A percentile compares a stretch with the other conserved stretches of the same genome.
These are phyloP conservation scores for Gleditsia sinensis DNA, from an alignment of 306 rosid genomes.

Conservation along the genomic window DNA sequence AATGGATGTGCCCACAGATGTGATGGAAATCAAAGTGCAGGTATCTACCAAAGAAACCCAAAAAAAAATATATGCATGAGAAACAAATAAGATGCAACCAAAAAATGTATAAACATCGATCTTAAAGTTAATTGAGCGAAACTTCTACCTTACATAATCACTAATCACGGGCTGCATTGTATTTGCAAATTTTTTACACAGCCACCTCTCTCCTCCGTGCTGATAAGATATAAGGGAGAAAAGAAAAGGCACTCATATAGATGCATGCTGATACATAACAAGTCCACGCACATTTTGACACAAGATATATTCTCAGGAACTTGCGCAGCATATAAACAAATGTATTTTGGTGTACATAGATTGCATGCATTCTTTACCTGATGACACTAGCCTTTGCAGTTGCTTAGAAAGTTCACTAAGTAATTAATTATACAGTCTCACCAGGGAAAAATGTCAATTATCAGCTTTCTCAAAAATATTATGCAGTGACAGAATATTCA, in stretches of 20 bases:
- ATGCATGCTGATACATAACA: slow-evolving; percentile 17
- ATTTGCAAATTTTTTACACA: slow-evolving; percentile 71
- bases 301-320: neutral
- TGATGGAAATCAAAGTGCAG: slow-evolving; percentile 96
- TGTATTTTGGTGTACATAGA: slow-evolving; percentile 7
- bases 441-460: slow-evolving; percentile 22
- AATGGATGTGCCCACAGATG: slow-evolving; percentile 92
- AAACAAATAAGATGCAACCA: slow-evolving; percentile 16
- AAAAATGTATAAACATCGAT: slow-evolving; percentile 5
- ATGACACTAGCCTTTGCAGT: neutral
- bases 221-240: slow-evolving; percentile 47
- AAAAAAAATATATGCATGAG: slow-evolving; percentile 16
- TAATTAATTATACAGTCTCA: slow-evolving; percentile 21
- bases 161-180: slow-evolving; percentile 65
- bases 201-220: slow-evolving; percentile 97
- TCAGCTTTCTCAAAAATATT: slow-evolving; percentile 14
- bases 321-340: neutral
- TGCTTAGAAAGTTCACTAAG: slow-evolving; percentile 23
- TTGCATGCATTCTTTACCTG: slow-evolving; percentile 27
- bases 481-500: slow-evolving; percentile 36
- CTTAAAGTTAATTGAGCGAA: slow-evolving; percentile 32
- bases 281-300: neutral
- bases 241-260: slow-evolving; percentile 36
- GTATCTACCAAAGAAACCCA: slow-evolving; percentile 72
- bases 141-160: slow-evolving; percentile 94